Evolutionary conservation across 441 rosid genomes (phyloP), one percentile per base, ranked within the genome.

Genomic region (Adansonia madagascariensis): DNA sequence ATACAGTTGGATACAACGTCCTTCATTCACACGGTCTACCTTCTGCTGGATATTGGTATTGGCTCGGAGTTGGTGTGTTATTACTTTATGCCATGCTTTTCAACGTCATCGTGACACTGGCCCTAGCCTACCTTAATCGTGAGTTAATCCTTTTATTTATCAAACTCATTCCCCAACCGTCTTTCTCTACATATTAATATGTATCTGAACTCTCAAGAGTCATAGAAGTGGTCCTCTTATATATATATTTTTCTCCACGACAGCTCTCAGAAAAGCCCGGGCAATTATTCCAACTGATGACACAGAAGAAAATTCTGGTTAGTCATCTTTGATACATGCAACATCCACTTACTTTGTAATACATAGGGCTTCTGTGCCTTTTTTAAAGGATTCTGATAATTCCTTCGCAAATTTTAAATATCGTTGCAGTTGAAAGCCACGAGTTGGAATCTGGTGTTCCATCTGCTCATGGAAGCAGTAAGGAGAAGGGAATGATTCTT

Each of bases 401-500:
- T 78, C 14, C 49, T 65, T 59, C 20, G 18, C 62, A 27, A 31
- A 24, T 35, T 47, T 60, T 7, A 14, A 61, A 17, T 74, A 14
- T 78, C 39, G 72, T 55, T 82, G 71, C 80, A 82, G 88, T 8
- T 49, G 60, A 39, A 46, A 55, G 15, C 57, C 59, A 31, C 64
- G 44, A 60, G 47, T 27, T 20, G 60, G 83, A 63, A 65, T 18
- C 35, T 41, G 78, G 69, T 67, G 74, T 63, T 69, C 31, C 77
- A 60, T 73, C 83, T 74, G 65, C 64, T 64, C 65, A 61, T 39
- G 86, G 71, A 43, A 79, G 77, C 77, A 84, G 53, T 75, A 83
- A 81, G 80, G 87, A 80, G 77, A 89, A 82, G 78, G 99, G 99
- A 83, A 93, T 93, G 99, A 91, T 95, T 79, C 94, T 95, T 78